phyloP scores from a whole-genome alignment of 306 rosid species.

The Lathyrus tuberosus region DNA sequence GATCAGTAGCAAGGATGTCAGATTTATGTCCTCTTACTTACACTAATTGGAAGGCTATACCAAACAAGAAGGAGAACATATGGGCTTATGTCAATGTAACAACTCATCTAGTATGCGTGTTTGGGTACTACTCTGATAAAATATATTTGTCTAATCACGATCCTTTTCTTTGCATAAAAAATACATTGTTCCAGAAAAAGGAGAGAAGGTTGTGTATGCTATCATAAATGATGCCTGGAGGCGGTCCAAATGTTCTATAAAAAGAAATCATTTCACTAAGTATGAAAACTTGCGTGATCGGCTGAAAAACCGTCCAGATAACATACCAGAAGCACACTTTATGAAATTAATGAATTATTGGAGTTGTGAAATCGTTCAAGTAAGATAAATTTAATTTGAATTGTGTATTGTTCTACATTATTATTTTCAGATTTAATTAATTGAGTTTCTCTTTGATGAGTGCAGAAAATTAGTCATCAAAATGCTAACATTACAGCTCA shows the following conservation, averaged over 20 bases:
- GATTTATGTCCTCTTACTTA: constrained; percentile 14
- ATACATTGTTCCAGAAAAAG: constrained; percentile 19
- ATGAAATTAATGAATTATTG: constrained; percentile 3
- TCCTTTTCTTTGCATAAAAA: constrained; percentile 2
- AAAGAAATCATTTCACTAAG: constrained; percentile 13
- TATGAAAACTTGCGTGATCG: constrained; percentile 10
- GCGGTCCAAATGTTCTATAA: constrained; percentile 3
- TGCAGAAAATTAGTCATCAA: not conserved
- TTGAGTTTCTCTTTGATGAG: not conserved
- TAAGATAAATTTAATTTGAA: constrained; percentile 1
- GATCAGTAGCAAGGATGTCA: constrained; percentile 14
- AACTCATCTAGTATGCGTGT: not conserved
- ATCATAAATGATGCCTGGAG: constrained; percentile 31
- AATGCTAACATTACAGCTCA: constrained; percentile 11
- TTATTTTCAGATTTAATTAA: not conserved
- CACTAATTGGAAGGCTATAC: constrained; percentile 34
- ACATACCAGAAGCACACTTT: constrained; percentile 11
- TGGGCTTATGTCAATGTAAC: constrained; percentile 27
- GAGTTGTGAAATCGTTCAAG: not conserved
- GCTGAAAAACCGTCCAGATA: constrained; percentile 4
- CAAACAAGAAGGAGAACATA: not conserved
- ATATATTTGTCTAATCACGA: not conserved
- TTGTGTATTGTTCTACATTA: not conserved
- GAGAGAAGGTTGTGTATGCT: constrained; percentile 14
- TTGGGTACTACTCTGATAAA: not conserved